Evolutionary conservation across 1,284 basidiomycete species (phyloP).

Genomic region (Cryptococcus sp.): DNA sequence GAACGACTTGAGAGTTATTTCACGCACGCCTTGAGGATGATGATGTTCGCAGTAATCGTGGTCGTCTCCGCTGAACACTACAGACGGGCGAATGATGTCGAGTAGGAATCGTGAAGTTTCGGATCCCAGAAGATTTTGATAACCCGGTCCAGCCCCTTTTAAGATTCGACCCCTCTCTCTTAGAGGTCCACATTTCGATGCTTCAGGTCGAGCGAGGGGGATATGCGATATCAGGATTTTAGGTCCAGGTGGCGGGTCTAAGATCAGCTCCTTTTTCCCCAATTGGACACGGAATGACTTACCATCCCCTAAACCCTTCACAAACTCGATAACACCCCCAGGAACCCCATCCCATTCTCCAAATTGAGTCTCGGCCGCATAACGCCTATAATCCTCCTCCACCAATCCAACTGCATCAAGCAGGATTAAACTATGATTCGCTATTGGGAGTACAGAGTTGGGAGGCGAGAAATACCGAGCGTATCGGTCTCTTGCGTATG

Average conservation of each 20-base stretch:
- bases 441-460: constrained; percentile 49
- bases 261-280: background rate
- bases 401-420: constrained; percentile 70
- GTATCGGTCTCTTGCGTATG: constrained; percentile 61
- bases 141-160: constrained; percentile 71
- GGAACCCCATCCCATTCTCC: constrained; percentile 58
- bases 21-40: constrained; percentile 56
- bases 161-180: constrained; percentile 68
- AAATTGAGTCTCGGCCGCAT: constrained; percentile 52
- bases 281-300: constrained; percentile 1
- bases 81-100: constrained; percentile 58
- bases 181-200: constrained; percentile 65
- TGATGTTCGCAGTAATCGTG: constrained; percentile 79
- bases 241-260: constrained; percentile 50
- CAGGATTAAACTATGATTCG: constrained; percentile 67
- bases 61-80: constrained; percentile 80
- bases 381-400: constrained; percentile 69
- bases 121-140: constrained; percentile 71
- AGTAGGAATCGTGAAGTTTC: constrained; percentile 68
- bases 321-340: constrained; percentile 66
- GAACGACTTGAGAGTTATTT: constrained; percentile 78
- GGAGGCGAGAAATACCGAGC: constrained; percentile 50
- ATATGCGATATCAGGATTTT: constrained; percentile 74
- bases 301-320: constrained; percentile 59
- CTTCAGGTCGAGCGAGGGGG: constrained; percentile 67